Evolutionary conservation across 495 filamentous ascomycete genomes (phyloP).

Genomic region (Lichenothelia convexa): DNA sequence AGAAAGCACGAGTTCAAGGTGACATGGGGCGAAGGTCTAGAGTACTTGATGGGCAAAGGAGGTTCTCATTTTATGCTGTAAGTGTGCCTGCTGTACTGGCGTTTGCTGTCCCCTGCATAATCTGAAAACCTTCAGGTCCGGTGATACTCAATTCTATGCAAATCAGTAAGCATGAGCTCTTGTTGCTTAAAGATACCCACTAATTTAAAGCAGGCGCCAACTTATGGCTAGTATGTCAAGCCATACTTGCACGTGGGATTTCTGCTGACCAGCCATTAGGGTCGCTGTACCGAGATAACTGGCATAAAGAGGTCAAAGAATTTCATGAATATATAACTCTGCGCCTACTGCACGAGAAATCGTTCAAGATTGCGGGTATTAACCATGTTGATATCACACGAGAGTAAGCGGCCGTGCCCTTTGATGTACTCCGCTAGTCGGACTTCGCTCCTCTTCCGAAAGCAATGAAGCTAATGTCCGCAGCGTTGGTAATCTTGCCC

Average conservation of each 20-base stretch:
- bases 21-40: constrained; percentile 39
- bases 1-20: constrained; percentile 44
- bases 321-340: constrained; percentile 44
- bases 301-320: constrained; percentile 32
- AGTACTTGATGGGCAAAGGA: constrained; percentile 34
- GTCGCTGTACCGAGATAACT: constrained; percentile 28
- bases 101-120: not conserved
- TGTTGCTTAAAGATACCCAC: too few species aligned
- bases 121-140: constrained; percentile 23
- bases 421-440: too few species aligned
- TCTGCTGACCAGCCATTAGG: too few species aligned
- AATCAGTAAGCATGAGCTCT: too few species aligned
- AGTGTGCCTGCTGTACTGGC: too few species aligned
- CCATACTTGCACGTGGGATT: too few species aligned
- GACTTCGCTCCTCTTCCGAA: too few species aligned
- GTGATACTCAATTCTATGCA: constrained; percentile 27
- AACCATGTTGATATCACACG: constrained; percentile 62
- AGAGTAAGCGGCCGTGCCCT: constrained; percentile 28
- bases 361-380: constrained; percentile 35
- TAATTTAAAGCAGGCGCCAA: too few species aligned
- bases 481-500: constrained; percentile 51
- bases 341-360: constrained; percentile 43
- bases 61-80: constrained; percentile 35
- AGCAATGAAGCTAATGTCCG: not conserved
- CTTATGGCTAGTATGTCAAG: too few species aligned